Conservation (phyloP, 176 grass and related monocot genomes). For the Puya raimondii region DNA sequence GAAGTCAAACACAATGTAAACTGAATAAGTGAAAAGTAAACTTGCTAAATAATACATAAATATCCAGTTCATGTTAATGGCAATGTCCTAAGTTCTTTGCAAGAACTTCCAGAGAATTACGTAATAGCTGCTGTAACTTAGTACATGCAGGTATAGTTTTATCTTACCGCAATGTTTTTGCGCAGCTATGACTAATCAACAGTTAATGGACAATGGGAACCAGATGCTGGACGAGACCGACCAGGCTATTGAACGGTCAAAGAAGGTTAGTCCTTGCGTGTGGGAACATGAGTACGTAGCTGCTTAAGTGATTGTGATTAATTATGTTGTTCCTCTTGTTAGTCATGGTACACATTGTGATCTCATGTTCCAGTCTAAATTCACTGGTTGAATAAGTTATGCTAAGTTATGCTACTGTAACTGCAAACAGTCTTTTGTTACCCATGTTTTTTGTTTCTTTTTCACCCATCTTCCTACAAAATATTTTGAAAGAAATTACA, state of each 20-base stretch:
- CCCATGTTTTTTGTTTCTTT: background rate
- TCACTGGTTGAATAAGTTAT: background rate
- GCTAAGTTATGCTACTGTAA: background rate
- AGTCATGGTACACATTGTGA: no score
- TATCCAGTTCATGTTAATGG: background rate
- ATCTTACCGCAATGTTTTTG: background rate
- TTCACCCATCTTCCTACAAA: background rate
- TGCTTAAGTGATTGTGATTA: background rate
- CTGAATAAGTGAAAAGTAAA: no score
- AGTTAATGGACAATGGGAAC: conserved; percentile 67
- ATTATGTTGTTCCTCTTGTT: background rate
- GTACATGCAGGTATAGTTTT: background rate
- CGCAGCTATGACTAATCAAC: conserved; percentile 94
- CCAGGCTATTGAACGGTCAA: conserved; percentile 86
- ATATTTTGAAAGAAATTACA: background rate
- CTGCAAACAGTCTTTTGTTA: background rate
- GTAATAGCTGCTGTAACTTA: background rate
- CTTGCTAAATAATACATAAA: background rate
- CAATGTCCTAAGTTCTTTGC: background rate
- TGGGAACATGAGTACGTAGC: background rate
- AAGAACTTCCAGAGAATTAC: background rate
- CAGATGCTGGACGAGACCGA: conserved; percentile 85
- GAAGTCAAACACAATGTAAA: no score
- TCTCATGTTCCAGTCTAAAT: no score
- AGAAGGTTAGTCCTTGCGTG: conserved; percentile 9